Evolutionary conservation across 2,329 filamentous ascomycete genomes (phyloP), one percentile per base, ranked within the genome.

Genomic region (Cryphonectria parasitica): DNA sequence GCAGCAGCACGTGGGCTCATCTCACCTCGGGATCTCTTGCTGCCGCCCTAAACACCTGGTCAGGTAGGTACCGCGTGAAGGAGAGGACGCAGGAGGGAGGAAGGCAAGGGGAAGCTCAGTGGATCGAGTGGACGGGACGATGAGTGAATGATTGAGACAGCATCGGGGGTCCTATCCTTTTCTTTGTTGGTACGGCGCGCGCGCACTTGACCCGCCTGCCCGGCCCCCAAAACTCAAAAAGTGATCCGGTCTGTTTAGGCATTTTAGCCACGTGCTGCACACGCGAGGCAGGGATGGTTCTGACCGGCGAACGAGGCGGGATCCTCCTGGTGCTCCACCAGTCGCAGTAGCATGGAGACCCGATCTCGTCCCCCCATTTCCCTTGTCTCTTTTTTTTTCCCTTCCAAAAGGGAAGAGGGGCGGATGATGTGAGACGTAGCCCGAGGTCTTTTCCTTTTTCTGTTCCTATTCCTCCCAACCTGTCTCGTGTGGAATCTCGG

Each of bases 231-330:
- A 49, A 19, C 45, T 22, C 8, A n/a, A 49, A 49, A 34, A 7
- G 25, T 64, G 41, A 34, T 34, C 43, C 25, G 54, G 45, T 49
- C 45, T 49, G 45, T 49, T 49, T 54, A 54, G 34, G 25, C 36
- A 28, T 22, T 49, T 49, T 34, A 52, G 69, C 69, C 69, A 70
- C 69, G 69, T 70, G 69, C 58, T 60, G 25, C 15, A 56, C 41
- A 70, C 67, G 69, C 69, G 69, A 45, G 69, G 49, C 69, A 70
- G 49, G 69, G 69, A 70, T 70, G 60, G 54, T 17, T 49, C 8
- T 45, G 61, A 56, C 64, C 64, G 61, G 61, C 61, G 67, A 19
- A 58, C 15, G 7, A 17, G 28, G 28, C 54, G 54, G 25, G 54
- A 31, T 31, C 54, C 54, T 31, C 54, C 54, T 58, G 54, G 6